Conservation (phyloP, 495 filamentous ascomycete genomes). For the Ascobolus immersus region DNA sequence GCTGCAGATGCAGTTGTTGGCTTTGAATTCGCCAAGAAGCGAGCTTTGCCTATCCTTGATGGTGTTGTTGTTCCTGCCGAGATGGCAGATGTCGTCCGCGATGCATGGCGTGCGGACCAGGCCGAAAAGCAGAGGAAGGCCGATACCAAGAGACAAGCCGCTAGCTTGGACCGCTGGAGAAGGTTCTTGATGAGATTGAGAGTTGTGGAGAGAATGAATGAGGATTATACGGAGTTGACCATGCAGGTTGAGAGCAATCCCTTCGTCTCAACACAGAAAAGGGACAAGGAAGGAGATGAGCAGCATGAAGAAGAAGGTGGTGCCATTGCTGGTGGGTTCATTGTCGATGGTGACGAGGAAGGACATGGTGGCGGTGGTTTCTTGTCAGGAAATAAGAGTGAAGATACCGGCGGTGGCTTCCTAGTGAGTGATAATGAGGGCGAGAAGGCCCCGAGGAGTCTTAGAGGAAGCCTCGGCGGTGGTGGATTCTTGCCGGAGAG, state of each 20-base stretch:
- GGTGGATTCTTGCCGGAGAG: too few species aligned
- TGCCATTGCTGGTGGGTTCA: not conserved
- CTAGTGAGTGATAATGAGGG: slow-evolving; percentile 23
- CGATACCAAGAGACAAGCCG: slow-evolving; percentile 53
- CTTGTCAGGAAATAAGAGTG: slow-evolving; percentile 5
- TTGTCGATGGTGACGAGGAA: slow-evolving; percentile 4
- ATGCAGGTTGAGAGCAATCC: slow-evolving; percentile 21
- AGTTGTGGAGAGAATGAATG: slow-evolving; percentile 50
- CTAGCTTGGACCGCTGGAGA: slow-evolving; percentile 52
- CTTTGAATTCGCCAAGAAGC: slow-evolving; percentile 67
- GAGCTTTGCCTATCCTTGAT: slow-evolving; percentile 74
- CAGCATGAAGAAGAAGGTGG: slow-evolving; percentile 2
- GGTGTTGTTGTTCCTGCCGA: slow-evolving; percentile 74
- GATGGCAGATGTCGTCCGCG: slow-evolving; percentile 44
- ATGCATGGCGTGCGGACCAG: slow-evolving; percentile 63
- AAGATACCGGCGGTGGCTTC: slow-evolving; percentile 31
- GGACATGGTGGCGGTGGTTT: slow-evolving; percentile 2
- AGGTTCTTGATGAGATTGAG: slow-evolving; percentile 66
- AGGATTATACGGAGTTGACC: slow-evolving; percentile 43
- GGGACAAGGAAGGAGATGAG: not conserved
- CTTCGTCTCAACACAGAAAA: slow-evolving; percentile 14
- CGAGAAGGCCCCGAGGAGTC: slow-evolving; percentile 6
- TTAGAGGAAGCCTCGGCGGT: not conserved
- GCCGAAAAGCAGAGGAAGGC: slow-evolving; percentile 53
- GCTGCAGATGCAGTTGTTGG: slow-evolving; percentile 87